Evolutionary conservation across 2,329 filamentous ascomycete genomes (phyloP).

Genomic region (Purpureocillium takamizusanense): DNA sequence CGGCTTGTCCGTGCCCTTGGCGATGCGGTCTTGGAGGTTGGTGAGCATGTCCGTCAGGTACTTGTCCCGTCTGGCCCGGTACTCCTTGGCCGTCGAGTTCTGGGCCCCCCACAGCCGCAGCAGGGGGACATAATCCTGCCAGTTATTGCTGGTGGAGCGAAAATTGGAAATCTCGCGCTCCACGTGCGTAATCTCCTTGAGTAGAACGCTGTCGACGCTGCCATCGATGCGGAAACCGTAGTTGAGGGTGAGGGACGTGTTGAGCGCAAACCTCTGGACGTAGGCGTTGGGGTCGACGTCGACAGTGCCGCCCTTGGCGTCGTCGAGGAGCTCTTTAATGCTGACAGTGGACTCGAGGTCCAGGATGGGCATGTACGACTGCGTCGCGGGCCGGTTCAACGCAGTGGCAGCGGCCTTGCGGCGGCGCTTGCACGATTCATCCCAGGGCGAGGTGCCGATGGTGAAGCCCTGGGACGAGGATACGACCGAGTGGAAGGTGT

Average conservation of each 20-base stretch:
- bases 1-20: slow-evolving; percentile 28
- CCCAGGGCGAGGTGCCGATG: slow-evolving; percentile 77
- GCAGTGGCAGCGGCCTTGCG: slow-evolving; percentile 74
- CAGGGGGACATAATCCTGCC: slow-evolving; percentile 76
- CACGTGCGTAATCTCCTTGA: slow-evolving; percentile 66
- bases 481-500: slow-evolving; percentile 75
- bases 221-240: slow-evolving; percentile 71
- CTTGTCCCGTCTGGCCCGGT: slow-evolving; percentile 58
- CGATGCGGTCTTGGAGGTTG: slow-evolving; percentile 34
- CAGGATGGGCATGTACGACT: slow-evolving; percentile 75
- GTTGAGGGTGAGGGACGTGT: slow-evolving; percentile 68
- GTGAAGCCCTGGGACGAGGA: slow-evolving; percentile 72
- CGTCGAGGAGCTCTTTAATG: slow-evolving; percentile 61
- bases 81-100: slow-evolving; percentile 55
- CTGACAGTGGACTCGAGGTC: slow-evolving; percentile 66
- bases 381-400: slow-evolving; percentile 65
- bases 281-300: slow-evolving; percentile 66
- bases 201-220: slow-evolving; percentile 55
- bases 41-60: slow-evolving; percentile 60
- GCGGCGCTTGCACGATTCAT: slow-evolving; percentile 68
- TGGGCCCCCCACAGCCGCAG: slow-evolving; percentile 55
- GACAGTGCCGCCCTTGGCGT: slow-evolving; percentile 49
- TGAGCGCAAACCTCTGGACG: slow-evolving; percentile 68
- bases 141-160: slow-evolving; percentile 71
- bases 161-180: slow-evolving; percentile 70